These are phyloP conservation scores for Pythium phragmitis DNA, from an alignment of 352 stramenopile species.

Conservation along the genomic window DNA sequence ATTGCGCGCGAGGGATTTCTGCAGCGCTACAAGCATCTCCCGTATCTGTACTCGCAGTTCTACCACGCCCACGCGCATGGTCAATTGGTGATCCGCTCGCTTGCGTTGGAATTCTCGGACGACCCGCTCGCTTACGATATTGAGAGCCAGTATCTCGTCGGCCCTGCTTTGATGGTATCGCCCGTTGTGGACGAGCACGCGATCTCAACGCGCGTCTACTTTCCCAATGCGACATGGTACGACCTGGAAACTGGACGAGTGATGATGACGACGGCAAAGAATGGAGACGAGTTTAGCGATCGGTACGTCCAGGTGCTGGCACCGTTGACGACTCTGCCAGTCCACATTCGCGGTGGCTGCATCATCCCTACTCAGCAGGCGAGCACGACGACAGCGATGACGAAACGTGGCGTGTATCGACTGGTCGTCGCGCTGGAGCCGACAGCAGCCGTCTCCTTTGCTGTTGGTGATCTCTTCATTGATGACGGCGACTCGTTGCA, in stretches of 20 bases:
- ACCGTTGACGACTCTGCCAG: constrained; percentile 52
- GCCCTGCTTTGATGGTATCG: constrained; percentile 70
- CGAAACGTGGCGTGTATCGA: constrained; percentile 49
- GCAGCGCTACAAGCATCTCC: constrained; percentile 66
- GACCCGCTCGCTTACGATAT: constrained; percentile 39
- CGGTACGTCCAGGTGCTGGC: constrained; percentile 44
- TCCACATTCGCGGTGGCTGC: constrained; percentile 63
- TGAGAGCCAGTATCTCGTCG: constrained; percentile 75
- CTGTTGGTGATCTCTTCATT: constrained; percentile 67
- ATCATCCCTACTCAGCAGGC: constrained; percentile 65
- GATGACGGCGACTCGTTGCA: constrained; percentile 73
- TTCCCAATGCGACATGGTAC: constrained; percentile 72
- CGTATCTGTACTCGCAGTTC: constrained; percentile 88
- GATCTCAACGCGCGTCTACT: constrained; percentile 63
- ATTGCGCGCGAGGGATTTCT: constrained; percentile 61
- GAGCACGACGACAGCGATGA: constrained; percentile 53
- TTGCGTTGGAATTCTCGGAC: constrained; percentile 67
- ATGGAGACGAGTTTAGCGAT: neutral
- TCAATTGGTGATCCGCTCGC: constrained; percentile 43
- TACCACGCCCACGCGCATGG: constrained; percentile 52
- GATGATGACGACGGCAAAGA: constrained; percentile 2
- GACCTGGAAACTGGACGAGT: constrained; percentile 50
- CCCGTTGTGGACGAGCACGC: constrained; percentile 65
- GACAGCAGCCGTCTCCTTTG: constrained; percentile 8
- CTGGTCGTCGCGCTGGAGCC: constrained; percentile 52